Evolutionary conservation across 2,329 filamentous ascomycete species (phyloP), one percentile per base, ranked within the genome.

Genomic region (Verruconis gallopava): DNA sequence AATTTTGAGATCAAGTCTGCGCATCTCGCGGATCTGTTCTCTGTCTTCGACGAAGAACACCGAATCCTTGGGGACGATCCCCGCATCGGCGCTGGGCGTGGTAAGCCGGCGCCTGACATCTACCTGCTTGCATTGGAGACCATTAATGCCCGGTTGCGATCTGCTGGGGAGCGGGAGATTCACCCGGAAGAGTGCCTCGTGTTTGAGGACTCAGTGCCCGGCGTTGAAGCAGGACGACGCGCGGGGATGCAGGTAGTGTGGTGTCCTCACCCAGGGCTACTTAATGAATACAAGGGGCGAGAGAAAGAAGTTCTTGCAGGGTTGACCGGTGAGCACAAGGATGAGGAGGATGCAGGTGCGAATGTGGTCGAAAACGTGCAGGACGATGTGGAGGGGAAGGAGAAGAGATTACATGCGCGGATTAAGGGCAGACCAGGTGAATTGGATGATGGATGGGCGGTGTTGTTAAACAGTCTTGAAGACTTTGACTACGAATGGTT

Each of bases 191-290:
- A 96, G 61, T 96, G 91, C 57, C 69, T 98, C 13, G 91, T 96
- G 0, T 96, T 98, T 53, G 91, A 98, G 63, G 91, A 98, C 60
- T 85, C 81, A 36, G 88, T 96, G 1, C 85, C 86, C 0, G 91
- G 91, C 3, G 85, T 95, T 2, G 91, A 98, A 63, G 77, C 85
- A 2, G 91, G 86, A 3, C 70, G 91, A 41, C 75, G 91, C 49
- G 91, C 91, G 0, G 89, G 89, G 0, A 96, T 96, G 89, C 77
- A 89, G 50, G 86, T 93, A 11, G 70, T 94, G 1, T 98, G 91
- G 91, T 81, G 77, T 51, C 91, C 91, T 18, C 86, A 96, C 62
- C 75, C 77, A 1, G 83, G 76, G 54, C 64, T 98, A 40, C 69
- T 81, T 62, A 67, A 75, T 40, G 83, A 89, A 58, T 93, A 84